These are phyloP conservation scores for Eleusine coracana DNA, from an alignment of 176 grass and related monocot genomes.

Conservation along the genomic window DNA sequence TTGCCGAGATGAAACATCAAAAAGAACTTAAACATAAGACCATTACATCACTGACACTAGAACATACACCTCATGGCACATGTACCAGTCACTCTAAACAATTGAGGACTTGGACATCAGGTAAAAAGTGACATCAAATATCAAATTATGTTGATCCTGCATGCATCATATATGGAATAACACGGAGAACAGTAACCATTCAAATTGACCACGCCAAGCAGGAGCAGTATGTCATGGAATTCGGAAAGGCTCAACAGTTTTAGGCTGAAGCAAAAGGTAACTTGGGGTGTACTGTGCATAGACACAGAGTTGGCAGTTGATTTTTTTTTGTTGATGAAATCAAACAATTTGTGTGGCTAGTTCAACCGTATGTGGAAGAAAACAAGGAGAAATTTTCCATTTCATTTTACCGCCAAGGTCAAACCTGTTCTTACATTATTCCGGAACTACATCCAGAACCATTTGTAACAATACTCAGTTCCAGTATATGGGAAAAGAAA, in stretches of 20 bases:
- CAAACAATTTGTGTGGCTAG: background rate
- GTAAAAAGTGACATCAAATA: background rate
- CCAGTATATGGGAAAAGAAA: background rate
- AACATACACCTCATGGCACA: background rate
- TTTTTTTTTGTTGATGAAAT: background rate
- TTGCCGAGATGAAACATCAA: background rate
- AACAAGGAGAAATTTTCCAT: background rate
- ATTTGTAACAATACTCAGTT: background rate
- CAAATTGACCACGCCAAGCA: background rate
- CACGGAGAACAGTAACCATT: background rate
- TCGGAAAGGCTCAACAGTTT: conserved; percentile 17
- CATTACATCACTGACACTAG: conserved; percentile 12
- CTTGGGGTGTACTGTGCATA: background rate
- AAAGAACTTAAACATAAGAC: background rate
- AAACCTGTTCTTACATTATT: background rate
- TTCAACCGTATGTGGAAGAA: background rate
- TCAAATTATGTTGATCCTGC: background rate
- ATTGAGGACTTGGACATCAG: background rate
- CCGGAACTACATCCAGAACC: background rate
- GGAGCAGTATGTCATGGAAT: background rate
- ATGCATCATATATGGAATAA: background rate
- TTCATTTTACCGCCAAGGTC: background rate
- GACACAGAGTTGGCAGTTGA: background rate
- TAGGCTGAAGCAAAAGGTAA: background rate
- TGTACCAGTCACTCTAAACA: background rate